Percentiles rank a stretch among this genome's conserved stretches.
Conservation (phyloP, 2,329 filamentous ascomycete genomes). For the Fusarium udum region DNA sequence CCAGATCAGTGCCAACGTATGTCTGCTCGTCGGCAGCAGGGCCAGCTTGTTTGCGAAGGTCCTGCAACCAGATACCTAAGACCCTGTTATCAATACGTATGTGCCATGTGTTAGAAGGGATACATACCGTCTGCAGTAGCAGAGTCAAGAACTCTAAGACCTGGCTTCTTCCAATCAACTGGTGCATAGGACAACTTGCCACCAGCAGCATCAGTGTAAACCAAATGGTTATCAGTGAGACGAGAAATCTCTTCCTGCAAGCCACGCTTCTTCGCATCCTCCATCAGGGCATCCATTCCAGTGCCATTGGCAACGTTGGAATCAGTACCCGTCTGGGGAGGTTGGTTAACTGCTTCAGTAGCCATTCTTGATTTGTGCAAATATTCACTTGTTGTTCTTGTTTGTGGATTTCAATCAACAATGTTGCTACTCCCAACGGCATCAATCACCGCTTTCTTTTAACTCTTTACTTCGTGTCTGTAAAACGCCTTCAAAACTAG, state of each 20-base stretch:
- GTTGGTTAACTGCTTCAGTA: neutral
- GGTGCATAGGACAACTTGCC: neutral
- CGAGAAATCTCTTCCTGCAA: neutral
- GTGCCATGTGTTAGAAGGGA: accelerated
- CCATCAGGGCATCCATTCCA: conserved; percentile 2
- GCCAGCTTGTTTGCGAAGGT: neutral
- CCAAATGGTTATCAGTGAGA: neutral
- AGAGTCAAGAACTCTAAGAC: neutral
- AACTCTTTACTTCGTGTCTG: neutral
- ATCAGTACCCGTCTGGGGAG: neutral
- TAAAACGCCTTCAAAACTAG: neutral
- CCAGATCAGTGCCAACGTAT: neutral
- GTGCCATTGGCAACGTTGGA: conserved; percentile 2
- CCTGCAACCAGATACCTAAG: neutral
- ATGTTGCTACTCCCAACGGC: neutral
- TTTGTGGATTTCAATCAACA: neutral
- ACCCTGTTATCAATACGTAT: accelerated
- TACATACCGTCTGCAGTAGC: neutral
- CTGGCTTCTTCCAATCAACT: neutral
- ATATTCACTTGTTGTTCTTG: neutral
- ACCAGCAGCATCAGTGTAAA: conserved; percentile 1
- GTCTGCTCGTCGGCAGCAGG: neutral
- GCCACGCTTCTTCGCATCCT: conserved; percentile 1
- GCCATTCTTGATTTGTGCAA: neutral
- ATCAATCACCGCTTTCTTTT: neutral